Percentiles rank a stretch among this genome's conserved stretches.
Evolutionary conservation across 139 green algal species (phyloP).

Genomic region (Haematococcus sp.): DNA sequence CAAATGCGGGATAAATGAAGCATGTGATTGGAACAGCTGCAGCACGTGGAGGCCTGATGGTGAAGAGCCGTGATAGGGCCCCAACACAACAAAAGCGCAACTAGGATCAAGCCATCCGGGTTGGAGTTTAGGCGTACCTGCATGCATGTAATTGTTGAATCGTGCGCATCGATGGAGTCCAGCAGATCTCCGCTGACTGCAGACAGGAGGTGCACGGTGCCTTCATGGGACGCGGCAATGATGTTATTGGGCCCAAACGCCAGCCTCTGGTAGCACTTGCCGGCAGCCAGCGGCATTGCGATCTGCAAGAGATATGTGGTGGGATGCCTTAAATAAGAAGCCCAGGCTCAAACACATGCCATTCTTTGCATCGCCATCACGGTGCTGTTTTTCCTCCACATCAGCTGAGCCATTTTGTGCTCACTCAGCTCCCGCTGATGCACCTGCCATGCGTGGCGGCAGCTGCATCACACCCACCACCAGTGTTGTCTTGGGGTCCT

Average conservation of each 20-base stretch:
- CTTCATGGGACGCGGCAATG: slow-evolving; percentile 16
- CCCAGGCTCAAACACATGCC: too few relatives aligned
- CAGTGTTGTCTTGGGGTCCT: slow-evolving; percentile 58
- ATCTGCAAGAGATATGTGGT: slow-evolving; percentile 15
- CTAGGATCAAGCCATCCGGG: too few relatives aligned
- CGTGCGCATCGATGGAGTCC: slow-evolving; percentile 13
- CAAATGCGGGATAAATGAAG: not conserved
- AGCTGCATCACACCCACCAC: slow-evolving; percentile 21
- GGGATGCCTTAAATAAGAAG: too few relatives aligned
- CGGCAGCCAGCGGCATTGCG: slow-evolving; percentile 7
- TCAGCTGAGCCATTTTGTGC: too few relatives aligned
- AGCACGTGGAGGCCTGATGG: too few relatives aligned
- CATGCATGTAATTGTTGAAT: slow-evolving; percentile 28
- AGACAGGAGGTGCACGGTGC: slow-evolving; percentile 6
- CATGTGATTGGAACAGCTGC: slow-evolving; percentile 3
- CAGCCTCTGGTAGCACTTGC: slow-evolving; percentile 19
- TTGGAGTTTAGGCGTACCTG: too few relatives aligned
- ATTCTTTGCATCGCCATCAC: too few relatives aligned
- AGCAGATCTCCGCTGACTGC: not conserved
- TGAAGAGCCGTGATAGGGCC: too few relatives aligned
- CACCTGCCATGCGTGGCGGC: too few relatives aligned
- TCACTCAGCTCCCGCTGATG: too few relatives aligned
- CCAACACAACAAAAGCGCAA: too few relatives aligned
- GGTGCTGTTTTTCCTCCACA: too few relatives aligned
- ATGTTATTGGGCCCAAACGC: slow-evolving; percentile 9